Evolutionary conservation across 495 filamentous ascomycete genomes (phyloP).

Genomic region (Hypoxylon perforatum): DNA sequence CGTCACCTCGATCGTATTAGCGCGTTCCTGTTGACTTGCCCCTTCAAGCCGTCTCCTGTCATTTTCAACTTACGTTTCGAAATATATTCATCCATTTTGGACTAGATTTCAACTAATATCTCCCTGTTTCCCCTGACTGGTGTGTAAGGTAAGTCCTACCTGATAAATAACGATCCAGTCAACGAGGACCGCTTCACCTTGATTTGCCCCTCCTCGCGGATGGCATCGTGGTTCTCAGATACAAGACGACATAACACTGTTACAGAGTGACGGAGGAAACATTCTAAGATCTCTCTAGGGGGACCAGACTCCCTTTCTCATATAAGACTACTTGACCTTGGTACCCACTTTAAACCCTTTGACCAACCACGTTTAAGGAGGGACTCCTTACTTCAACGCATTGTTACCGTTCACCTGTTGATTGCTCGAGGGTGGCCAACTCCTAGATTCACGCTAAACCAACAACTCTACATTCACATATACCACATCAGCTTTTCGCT

Average conservation of each 20-base stretch:
- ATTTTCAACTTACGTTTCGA: conserved; percentile 12
- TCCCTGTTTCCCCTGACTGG: conserved; percentile 3
- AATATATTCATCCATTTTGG: conserved; percentile 1
- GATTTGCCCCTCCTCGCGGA: not conserved
- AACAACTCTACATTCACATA: too few species aligned
- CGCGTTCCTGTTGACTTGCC: conserved; percentile 25
- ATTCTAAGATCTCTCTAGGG: too few species aligned
- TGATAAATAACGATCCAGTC: not conserved
- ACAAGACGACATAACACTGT: conserved; percentile 6
- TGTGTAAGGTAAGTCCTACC: too few species aligned
- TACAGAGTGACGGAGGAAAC: not conserved
- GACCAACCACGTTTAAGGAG: too few species aligned
- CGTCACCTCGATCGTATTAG: conserved; percentile 25
- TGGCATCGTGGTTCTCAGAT: not conserved
- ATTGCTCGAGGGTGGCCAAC: too few species aligned
- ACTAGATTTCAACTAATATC: not conserved
- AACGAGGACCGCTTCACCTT: not conserved
- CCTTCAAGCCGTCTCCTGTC: not conserved
- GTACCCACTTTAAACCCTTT: too few species aligned
- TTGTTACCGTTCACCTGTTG: too few species aligned
- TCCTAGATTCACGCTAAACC: too few species aligned
- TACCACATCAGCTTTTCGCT: too few species aligned
- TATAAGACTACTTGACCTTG: too few species aligned
- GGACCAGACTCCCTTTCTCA: too few species aligned
- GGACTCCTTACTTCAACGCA: too few species aligned